phyloP scores from a whole-genome alignment of 176 grass and related monocot genomes.

The Zizania latifolia region DNA sequence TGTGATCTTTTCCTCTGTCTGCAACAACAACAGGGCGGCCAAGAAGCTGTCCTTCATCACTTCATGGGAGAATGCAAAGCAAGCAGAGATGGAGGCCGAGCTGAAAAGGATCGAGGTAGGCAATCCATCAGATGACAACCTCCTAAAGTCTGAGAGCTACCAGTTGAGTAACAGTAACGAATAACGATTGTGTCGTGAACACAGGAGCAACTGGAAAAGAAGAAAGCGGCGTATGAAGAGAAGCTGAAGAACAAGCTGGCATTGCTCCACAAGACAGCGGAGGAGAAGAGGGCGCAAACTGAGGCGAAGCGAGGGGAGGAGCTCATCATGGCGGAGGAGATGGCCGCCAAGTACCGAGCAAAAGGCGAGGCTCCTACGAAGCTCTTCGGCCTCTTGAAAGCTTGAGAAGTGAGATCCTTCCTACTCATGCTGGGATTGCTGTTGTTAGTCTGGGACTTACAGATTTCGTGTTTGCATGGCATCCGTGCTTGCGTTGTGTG shows the following conservation, averaged over 20 bases:
- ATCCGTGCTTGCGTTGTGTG: constrained; percentile 10
- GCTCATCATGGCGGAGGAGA: constrained; percentile 55
- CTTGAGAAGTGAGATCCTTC: constrained; percentile 4
- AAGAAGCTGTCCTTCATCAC: constrained; percentile 60
- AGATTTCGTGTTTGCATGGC: background rate
- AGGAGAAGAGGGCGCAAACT: constrained; percentile 60
- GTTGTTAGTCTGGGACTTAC: background rate
- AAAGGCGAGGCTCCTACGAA: constrained; percentile 57
- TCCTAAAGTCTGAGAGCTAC: background rate
- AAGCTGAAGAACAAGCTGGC: constrained; percentile 75
- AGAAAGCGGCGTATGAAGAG: constrained; percentile 64
- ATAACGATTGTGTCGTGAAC: background rate
- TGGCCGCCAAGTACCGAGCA: constrained; percentile 63
- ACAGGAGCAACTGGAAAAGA: constrained; percentile 76
- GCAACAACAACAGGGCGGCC: constrained; percentile 30
- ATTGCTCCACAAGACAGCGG: constrained; percentile 59
- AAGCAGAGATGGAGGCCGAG: constrained; percentile 49
- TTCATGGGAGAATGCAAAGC: constrained; percentile 56
- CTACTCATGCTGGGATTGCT: background rate
- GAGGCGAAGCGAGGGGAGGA: constrained; percentile 63
- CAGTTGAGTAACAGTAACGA: background rate
- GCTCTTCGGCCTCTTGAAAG: constrained; percentile 52
- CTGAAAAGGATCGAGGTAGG: constrained; percentile 53
- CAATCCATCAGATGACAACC: background rate
- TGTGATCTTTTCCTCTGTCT: background rate